Base-by-base conservation (phyloP, 768 basidiomycete species). In the Boletus tomentosulus region DNA sequence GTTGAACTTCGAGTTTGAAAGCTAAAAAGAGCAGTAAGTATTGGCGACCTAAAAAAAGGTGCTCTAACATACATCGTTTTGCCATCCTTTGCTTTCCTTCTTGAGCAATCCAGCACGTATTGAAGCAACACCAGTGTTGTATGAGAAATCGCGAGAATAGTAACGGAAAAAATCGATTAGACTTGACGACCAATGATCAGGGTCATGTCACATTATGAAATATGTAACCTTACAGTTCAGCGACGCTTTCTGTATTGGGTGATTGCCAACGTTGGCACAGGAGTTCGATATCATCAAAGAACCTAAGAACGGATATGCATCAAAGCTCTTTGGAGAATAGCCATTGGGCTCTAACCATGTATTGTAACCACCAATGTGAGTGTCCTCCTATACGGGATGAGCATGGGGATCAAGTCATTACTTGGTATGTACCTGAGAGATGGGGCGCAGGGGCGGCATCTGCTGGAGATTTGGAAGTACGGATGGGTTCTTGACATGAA, bases 121-220 rank as follows among this genome's bases (percentile, higher is more conserved):
- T 42, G 92, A 95, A 50, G 90, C 86, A 48, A 98, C 94, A 47
- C 89, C 87, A 55, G 85, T 87, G 70, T 89, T 91, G 74, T 96
- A 99, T 47, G 79, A 74, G 73, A 98, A 99, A 68, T 95, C 93
- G 54, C 92, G 86, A 47, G 92, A 86, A 74, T 88, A 99, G 71
- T 93, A 98, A 62, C 89, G 88, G 81, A 96, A 99, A 72, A 99
- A 98, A 71, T 98, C 96, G 66, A 97, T 92, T 71, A 99, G 76
- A 65, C 94, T 97, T 35, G 25, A 56, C n/a, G 60, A 37, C 51
- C 9, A 31, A 30, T 33, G 46, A 42, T 64, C 58, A 56, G 54
- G 12, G 35, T 30, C 13, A 27, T 31, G 25, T 34, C 35, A 42
- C 31, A 41, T 13, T 16, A 50, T 7, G 48, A 45, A 46, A 35